These are phyloP conservation scores for Alternaria triticimaculans DNA, from an alignment of 2,329 filamentous ascomycete genomes.

Conservation along the genomic window DNA sequence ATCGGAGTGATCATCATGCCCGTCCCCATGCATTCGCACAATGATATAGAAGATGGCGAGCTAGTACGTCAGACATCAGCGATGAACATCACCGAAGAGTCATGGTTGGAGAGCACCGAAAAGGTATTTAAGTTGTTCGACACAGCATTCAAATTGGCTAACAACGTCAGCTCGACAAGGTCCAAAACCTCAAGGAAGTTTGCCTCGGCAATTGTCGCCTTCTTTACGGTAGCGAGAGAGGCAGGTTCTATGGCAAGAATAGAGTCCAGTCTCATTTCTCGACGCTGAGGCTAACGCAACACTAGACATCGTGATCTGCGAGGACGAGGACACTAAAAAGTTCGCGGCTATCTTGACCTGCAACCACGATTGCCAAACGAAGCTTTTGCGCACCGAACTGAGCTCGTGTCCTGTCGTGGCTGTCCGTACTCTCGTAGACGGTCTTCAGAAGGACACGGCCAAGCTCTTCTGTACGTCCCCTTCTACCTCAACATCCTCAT, in stretches of 20 bases:
- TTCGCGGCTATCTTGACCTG: conserved; percentile 95
- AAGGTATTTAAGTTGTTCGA: neutral
- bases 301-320: conserved; percentile 26
- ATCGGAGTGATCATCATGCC: neutral
- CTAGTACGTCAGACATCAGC: conserved; percentile 1
- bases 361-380: conserved; percentile 78
- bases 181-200: conserved; percentile 33
- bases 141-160: conserved; percentile 46
- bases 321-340: conserved; percentile 53
- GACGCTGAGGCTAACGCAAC: neutral
- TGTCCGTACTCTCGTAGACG: conserved; percentile 21
- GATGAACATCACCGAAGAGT: neutral
- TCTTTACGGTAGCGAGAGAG: conserved; percentile 34
- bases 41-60: neutral
- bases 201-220: conserved; percentile 34
- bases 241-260: conserved; percentile 30
- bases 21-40: neutral
- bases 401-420: conserved; percentile 73
- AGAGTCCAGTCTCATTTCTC: neutral
- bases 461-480: conserved; percentile 27
- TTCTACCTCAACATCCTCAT: too few relatives aligned
- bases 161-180: conserved; percentile 62
- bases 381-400: conserved; percentile 75
- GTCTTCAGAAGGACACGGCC: conserved; percentile 29
- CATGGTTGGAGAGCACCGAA: conserved; percentile 6